Evolutionary conservation across 1,284 basidiomycete genomes (phyloP).

Genomic region (Tilletia horrida): DNA sequence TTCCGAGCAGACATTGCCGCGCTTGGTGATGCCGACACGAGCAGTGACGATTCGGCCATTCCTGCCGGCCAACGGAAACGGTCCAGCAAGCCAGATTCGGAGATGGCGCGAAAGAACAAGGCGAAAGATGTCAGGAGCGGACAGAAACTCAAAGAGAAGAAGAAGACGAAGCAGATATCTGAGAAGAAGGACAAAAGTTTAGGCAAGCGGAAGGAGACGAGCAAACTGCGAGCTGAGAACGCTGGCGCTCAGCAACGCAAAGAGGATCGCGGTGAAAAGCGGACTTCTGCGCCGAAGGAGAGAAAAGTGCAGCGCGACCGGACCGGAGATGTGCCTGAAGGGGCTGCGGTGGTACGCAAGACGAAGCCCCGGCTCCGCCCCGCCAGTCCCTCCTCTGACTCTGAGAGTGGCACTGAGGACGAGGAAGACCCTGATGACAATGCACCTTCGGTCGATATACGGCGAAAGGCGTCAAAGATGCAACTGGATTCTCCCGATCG

Average conservation of each 20-base stretch:
- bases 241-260: not conserved
- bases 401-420: conserved; percentile 1
- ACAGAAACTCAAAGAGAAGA: not conserved
- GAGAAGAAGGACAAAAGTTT: conserved; percentile 9
- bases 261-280: not conserved
- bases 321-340: too few species aligned
- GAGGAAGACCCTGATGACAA: not conserved
- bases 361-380: not conserved
- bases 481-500: not conserved
- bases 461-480: not conserved
- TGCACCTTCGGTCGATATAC: not conserved
- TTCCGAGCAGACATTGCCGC: conserved; percentile 16
- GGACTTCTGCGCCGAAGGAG: not conserved
- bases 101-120: not conserved
- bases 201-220: conserved; percentile 3
- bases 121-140: not conserved
- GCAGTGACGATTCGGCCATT: conserved; percentile 2
- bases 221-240: not conserved
- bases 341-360: too few species aligned
- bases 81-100: not conserved
- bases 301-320: not conserved
- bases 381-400: not conserved
- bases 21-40: conserved; percentile 4
- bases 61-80: not conserved
- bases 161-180: not conserved